Evolutionary conservation across 2,329 filamentous ascomycete genomes (phyloP), one percentile per base, ranked within the genome.

Genomic region (Arthrobotrys pseudoclavata): DNA sequence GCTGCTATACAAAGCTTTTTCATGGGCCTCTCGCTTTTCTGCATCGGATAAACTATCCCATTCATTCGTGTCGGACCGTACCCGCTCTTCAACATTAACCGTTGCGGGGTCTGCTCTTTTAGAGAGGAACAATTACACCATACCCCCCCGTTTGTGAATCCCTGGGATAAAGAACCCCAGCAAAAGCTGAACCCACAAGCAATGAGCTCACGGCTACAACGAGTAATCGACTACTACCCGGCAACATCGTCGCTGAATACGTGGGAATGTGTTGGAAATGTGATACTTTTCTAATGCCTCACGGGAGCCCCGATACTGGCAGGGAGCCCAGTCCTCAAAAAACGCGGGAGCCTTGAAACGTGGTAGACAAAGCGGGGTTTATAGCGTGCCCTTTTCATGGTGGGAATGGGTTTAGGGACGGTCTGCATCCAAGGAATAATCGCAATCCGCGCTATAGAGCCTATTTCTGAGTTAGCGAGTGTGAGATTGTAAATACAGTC

Each of bases 161-260:
- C 24, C 31, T 31, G 0, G 26, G 34, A 12, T 60, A 4, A 15
- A 72, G 29, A 7, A 61, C 37, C 2, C 50, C 48, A 2, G 64
- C 72, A 40, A 52, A 66, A 15, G 50, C 22, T 0, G 57, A 76
- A 13, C 57, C 67, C 40, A 47, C 42, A 20, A 76, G 72, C 5
- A 76, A 60, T 24, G 72, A 69, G 60, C 40, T 55, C 13, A 76
- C 52, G 5, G 66, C 66, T 24, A 66, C 40, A 12, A 24, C 20
- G 26, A 76, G 34, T 6, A 76, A 31, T 47, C 57, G 34, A 26
- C 60, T 69, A 18, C 52, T 57, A 2, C 29, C 15, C 9, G 72
- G 64, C 72, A 76, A 70, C 4, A 1, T 55, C 18, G 20, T n/a
- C 47, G 47, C 18, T 45, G 7, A 7, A 34, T n/a, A 55, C 6